A percentile compares a stretch with the other conserved stretches of the same genome.
Conservation (phyloP, 768 basidiomycete species). For the Filobasidium wieringae region DNA sequence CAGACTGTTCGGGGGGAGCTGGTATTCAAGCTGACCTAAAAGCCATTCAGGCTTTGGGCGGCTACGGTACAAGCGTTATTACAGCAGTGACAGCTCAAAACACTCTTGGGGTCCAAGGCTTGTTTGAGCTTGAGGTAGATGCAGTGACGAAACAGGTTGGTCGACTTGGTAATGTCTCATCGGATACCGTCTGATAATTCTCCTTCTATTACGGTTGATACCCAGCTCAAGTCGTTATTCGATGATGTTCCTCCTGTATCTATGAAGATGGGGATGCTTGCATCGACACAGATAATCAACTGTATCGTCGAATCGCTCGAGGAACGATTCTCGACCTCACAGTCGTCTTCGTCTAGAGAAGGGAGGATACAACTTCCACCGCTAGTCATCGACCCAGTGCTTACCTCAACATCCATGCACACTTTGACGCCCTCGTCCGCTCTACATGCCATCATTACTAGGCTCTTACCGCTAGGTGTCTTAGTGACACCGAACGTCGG, state of each 20-base stretch:
- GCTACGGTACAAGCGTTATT: conserved; percentile 68
- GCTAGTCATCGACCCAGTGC: conserved; percentile 78
- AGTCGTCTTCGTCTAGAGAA: neutral
- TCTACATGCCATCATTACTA: conserved; percentile 46
- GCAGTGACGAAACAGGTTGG: conserved; percentile 66
- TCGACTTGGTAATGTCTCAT: too few species aligned
- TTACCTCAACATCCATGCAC: conserved; percentile 80
- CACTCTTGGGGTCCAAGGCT: conserved; percentile 65
- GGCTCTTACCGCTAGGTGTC: conserved; percentile 47
- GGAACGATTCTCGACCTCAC: neutral
- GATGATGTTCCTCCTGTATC: conserved; percentile 58
- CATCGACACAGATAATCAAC: conserved; percentile 47
- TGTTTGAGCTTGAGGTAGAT: conserved; percentile 55
- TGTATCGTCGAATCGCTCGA: conserved; percentile 28
- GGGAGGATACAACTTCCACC: conserved; percentile 40
- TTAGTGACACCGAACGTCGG: conserved; percentile 75
- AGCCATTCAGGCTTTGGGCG: conserved; percentile 63
- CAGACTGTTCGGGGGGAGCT: conserved; percentile 74
- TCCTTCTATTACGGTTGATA: too few species aligned
- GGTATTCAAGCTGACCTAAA: conserved; percentile 90
- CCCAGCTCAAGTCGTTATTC: conserved; percentile 61
- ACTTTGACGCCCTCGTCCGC: conserved; percentile 59
- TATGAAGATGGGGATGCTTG: conserved; percentile 87
- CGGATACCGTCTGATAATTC: too few species aligned
- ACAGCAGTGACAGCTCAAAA: conserved; percentile 87